Conservation (phyloP, 2,329 filamentous ascomycete genomes). For the Diaporthe sp. region DNA sequence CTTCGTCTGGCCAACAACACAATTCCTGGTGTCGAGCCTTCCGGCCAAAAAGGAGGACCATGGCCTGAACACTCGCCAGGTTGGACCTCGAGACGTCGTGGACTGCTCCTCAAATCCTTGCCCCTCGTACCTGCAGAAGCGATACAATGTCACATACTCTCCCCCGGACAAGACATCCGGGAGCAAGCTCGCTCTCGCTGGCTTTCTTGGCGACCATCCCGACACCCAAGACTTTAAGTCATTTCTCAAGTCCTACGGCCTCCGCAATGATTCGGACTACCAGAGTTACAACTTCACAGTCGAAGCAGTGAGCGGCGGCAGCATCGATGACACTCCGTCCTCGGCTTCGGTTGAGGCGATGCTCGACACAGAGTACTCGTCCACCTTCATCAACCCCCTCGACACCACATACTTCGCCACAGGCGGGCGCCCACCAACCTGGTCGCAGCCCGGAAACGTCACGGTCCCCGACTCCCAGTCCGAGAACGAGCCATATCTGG, state of each 20-base stretch:
- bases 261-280: neutral
- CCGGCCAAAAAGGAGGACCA: constrained; percentile 37
- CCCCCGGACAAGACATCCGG: constrained; percentile 19
- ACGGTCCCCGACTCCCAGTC: neutral
- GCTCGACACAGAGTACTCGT: constrained; percentile 12
- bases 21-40: constrained; percentile 56
- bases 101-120: constrained; percentile 57
- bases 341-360: constrained; percentile 44
- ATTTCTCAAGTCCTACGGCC: constrained; percentile 7
- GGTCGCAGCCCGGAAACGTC: constrained; percentile 5
- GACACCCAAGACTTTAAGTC: constrained; percentile 8
- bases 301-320: constrained; percentile 2
- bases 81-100: neutral
- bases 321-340: constrained; percentile 41
- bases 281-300: constrained; percentile 19
- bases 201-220: constrained; percentile 23
- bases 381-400: neutral
- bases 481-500: constrained; percentile 20
- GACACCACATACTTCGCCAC: constrained; percentile 21
- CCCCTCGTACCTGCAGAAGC: constrained; percentile 61
- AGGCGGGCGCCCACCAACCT: constrained; percentile 53
- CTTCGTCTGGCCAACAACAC: constrained; percentile 75
- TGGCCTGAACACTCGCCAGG: constrained; percentile 25
- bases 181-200: constrained; percentile 25
- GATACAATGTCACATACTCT: constrained; percentile 58